Base-by-base conservation (phyloP, 2,329 filamentous ascomycete species). In the Fusarium mundagurra region DNA sequence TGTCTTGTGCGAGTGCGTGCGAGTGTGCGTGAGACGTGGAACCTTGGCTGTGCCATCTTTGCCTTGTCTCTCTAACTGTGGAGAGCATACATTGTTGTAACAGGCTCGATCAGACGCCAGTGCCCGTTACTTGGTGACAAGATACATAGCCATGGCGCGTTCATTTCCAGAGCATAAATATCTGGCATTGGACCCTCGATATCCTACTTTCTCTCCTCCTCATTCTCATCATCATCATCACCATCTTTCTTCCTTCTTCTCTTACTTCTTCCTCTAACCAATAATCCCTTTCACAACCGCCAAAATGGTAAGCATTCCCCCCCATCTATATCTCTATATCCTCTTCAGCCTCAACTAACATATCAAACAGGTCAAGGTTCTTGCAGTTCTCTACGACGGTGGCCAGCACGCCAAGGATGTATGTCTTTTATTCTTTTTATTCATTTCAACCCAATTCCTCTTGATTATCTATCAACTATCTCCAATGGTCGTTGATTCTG, bases 341-440 rank as follows among this genome's bases (percentile, higher is more conserved):
- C 39, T 41, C 39, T 65, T 47, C 54, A 65, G 69, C 64, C 61
- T 66, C 71, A 64, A 62, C 75, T 78, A 69, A 78, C 76, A 67
- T 27, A 18, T 20, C 31, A 53, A 80, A 81, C 79, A 98, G 95
- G 95, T 95, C 88, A 98, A 98, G 88, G 94, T 98, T 86, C 92
- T 98, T 83, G 89, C 95, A 82, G 94, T 97, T 80, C 90, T 98
- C 79, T 98, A 98, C 89, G 95, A 98, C 86, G 95, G 95, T 84
- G 90, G 91, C 83, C 88, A 94, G 87, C 94, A 98, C 88, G 95
- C 95, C 86, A 87, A 93, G 85, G 89, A 98, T 82, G 94, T 97
- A 83, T 84, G 87, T 81, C 31, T 45, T 69, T 69, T 59, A 39
- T 55, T 36, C 61, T 44, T 43, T 60, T n/a, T n/a, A n/a, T n/a